Base-by-base conservation (phyloP, 2,329 filamentous ascomycete species). In the Aspergillus udagawae region DNA sequence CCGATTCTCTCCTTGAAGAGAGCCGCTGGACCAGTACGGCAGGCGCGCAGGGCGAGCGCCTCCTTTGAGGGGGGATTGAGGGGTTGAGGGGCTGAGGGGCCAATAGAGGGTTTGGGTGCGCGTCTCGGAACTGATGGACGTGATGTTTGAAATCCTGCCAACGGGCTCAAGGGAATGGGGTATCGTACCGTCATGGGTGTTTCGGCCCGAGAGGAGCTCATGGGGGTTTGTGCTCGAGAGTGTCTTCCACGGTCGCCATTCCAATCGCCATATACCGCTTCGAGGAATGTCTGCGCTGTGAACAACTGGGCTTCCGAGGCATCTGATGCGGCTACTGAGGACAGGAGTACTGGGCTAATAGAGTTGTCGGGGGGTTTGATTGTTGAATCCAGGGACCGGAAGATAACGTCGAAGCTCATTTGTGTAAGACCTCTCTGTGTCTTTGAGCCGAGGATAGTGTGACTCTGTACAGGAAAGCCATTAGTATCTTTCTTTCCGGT, bases 381-480 rank as follows among this genome's bases (percentile, higher is more conserved):
- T 58, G 87, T 89, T 20, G 83, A 78, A 57, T 85, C 86, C 52
- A 96, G 85, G 48, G 90, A 93, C 61, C 88, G 86, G 77, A 95
- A 99, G 51, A 97, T 82, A 44, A 95, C 84, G 69, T 97, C 93
- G 54, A 99, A 86, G 0, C 91, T 85, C 68, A 99, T 87, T 73
- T 99, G 94, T 0, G 92, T 96, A 54, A 99, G 79, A 60, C 94
- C 94, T 63, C 93, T 88, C 74, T 97, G 90, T 23, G 83, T 85
- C 64, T 87, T 88, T 12, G 91, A 95, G 55, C 94, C 94, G 17
- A 99, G 83, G 59, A 97, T 96, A 0, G 94, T 99, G 73, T 99
- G 93, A 61, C 91, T 95, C 93, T 97, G 69, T 47, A 52, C 29
- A 5, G 12, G 5, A 47, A 27, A 21, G 28, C 45, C n/a, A 29